Evolutionary conservation across 2,329 filamentous ascomycete species (phyloP), one percentile per base, ranked within the genome.

Genomic region (Didymella exigua): DNA sequence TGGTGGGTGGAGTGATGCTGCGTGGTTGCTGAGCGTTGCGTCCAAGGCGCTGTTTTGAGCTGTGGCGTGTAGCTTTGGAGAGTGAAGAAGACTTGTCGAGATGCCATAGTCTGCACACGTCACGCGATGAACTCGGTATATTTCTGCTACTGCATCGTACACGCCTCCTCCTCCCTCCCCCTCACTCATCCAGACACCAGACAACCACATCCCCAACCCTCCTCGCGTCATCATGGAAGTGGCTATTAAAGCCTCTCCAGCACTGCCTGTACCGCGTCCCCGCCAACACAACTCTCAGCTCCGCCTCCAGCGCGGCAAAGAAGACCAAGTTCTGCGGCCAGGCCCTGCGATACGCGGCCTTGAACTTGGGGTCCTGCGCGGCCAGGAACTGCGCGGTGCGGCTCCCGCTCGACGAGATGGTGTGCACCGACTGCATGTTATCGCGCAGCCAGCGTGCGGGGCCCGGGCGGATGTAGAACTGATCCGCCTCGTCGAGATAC

Each of bases 401-500:
- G 26, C 59, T 61, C 1, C 67, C 66, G 5, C 51, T 52, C 7
- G 54, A 53, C 5, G 54, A 54, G 18, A 72, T 55, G 9, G 66
- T 67, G 7, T 36, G 18, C 4, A 18, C 14, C 29, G 67, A 57
- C 44, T 72, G 63, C 79, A 81, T 80, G 44, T 80, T 73, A 5
- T 59, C 57, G 0, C 66, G 49, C n/a, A 81, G 55, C 79, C 78
- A 81, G 2, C 43, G 48, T 3, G 34, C 54, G 1, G 72, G 71
- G 7, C 71, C 72, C 10, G 88, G 85, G 57, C 89, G 75, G 9
- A 79, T 83, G 76, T 96, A 98, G 78, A 99, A 99, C 38, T 88
- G 82, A 72, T 96, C 93, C 7, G 92, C 93, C 78, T 99, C 93
- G 72, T 97, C 93, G 14, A 89, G 78, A 75, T 99, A 99, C 2